Evolutionary conservation across 306 rosid genomes (phyloP), one percentile per base, ranked within the genome.

Genomic region (Fagus sylvatica): DNA sequence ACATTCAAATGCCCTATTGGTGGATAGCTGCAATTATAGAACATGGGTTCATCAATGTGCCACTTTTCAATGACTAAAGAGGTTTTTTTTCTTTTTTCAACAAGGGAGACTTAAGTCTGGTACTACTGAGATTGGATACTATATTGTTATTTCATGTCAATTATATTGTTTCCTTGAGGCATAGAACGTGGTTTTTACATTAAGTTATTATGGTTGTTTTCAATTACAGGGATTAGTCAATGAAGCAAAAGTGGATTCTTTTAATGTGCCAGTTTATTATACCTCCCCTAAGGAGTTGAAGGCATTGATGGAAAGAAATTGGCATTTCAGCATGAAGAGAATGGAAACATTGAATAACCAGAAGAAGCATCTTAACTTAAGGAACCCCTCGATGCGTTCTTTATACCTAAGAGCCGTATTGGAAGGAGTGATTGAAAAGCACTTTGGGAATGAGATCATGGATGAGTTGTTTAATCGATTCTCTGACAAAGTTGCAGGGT

Each of bases 171-270:
- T 43, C 9, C 11, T 7, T 43, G 6, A 8, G 49, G 0, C 49
- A 43, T 8, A 7, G 3, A 40, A 5, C 43, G 1, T 40, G 30
- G 12, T n/a, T 57, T 22, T 22, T 22, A 22, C 28, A 22, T 22
- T 22, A 22, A 22, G 28, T 22, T 0, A 22, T 22, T 22, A 22
- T 22, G 28, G 28, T 22, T 22, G 28, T 22, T 22, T 0, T 16
- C 10, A 1, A 53, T 69, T 77, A 77, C 54, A 83, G 83, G 80
- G 83, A 22, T 62, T 74, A 28, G 72, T 83, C 3, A 67, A 40
- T 43, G 86, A 79, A 74, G 80, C 75, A 74, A 74, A 78, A 36
- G 78, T 83, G 83, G 83, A 78, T 39, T 41, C 53, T 28, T 78
- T 83, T 71, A 83, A 83, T 55, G 4, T 83, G 17, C 83, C 86